phyloP scores from a whole-genome alignment of 257 asterid species.

The Buddleja alternifolia region DNA sequence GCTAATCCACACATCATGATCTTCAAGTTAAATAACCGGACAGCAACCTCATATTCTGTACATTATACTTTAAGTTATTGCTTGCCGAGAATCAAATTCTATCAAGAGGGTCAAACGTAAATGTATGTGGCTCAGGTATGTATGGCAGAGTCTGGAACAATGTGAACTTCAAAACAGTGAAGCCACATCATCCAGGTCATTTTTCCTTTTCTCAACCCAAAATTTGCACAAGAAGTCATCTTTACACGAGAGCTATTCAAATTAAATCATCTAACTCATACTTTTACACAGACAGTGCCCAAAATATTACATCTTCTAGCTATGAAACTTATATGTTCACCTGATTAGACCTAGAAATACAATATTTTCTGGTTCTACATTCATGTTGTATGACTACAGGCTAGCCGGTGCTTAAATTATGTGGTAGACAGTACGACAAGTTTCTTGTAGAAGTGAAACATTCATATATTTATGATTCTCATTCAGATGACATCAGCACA shows the following conservation, averaged over 20 bases:
- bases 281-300: neutral
- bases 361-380: no score
- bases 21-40: conserved; percentile 1
- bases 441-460: neutral
- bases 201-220: neutral
- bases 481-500: neutral
- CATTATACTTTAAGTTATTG: neutral
- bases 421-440: neutral
- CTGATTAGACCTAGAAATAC: no score
- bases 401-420: neutral
- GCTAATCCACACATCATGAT: neutral
- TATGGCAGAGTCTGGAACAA: no score
- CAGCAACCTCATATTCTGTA: neutral
- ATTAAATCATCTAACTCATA: neutral
- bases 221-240: neutral
- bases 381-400: no score
- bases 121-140: neutral
- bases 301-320: neutral
- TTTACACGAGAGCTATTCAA: neutral
- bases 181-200: neutral
- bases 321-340: neutral
- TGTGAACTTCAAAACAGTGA: neutral
- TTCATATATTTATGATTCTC: neutral
- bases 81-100: neutral
- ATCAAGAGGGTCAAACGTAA: neutral